Percentiles rank a stretch among this genome's conserved stretches.
phyloP scores from a whole-genome alignment of 1,284 basidiomycete genomes.

The Waitea zeae region DNA sequence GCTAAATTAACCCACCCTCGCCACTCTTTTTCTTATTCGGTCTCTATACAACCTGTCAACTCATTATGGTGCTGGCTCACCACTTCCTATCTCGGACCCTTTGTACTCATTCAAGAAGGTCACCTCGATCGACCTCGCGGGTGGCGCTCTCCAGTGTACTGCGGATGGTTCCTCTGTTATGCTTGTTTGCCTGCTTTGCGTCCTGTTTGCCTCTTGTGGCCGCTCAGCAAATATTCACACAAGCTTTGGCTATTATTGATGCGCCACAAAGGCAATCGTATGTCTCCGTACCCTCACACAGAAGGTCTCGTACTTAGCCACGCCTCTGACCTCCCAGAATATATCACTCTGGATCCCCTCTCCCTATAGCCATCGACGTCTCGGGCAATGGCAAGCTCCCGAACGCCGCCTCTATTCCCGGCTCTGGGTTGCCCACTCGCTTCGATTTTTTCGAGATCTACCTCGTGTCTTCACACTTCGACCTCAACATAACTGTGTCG shows the following conservation, averaged over 20 bases:
- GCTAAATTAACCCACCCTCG: too few species aligned
- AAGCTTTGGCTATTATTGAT: conserved; percentile 30
- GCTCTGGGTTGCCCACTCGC: conserved; percentile 18
- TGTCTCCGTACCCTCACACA: not conserved
- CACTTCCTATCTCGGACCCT: too few species aligned
- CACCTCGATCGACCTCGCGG: too few species aligned
- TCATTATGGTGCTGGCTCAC: too few species aligned
- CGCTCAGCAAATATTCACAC: conserved; percentile 27
- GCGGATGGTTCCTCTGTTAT: too few species aligned
- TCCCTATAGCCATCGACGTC: conserved; percentile 28
- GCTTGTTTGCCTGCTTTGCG: too few species aligned
- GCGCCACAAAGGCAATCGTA: conserved; percentile 16
- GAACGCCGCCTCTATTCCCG: conserved; percentile 16
- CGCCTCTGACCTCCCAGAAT: conserved; percentile 8
- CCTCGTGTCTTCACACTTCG: conserved; percentile 23
- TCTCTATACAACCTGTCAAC: too few species aligned
- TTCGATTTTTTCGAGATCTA: conserved; percentile 29
- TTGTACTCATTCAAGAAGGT: too few species aligned
- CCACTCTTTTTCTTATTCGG: too few species aligned
- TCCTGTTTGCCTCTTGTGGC: too few species aligned
- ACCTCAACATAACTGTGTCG: conserved; percentile 28
- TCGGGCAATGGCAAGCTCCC: conserved; percentile 26
- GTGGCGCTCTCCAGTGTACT: too few species aligned
- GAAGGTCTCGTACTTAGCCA: too few species aligned
- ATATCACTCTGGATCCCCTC: conserved; percentile 16